phyloP scores from a whole-genome alignment of 768 basidiomycete genomes.

The Panaeolus cyanescens region DNA sequence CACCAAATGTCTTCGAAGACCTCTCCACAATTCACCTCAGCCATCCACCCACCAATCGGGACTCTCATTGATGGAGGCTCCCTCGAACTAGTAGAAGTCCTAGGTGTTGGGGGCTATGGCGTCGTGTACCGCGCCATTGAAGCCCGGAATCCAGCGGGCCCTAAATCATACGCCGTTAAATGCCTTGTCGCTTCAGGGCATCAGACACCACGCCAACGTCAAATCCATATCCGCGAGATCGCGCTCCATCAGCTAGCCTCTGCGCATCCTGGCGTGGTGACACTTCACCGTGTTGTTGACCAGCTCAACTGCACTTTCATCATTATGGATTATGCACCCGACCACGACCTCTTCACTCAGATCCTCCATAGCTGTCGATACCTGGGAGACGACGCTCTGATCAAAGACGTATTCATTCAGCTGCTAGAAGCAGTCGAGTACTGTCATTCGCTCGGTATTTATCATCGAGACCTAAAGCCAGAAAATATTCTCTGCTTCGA shows the following conservation, averaged over 20 bases:
- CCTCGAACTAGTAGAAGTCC: constrained; percentile 85
- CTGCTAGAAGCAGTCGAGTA: constrained; percentile 94
- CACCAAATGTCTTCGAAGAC: constrained; percentile 38
- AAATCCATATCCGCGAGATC: constrained; percentile 91
- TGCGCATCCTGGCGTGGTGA: constrained; percentile 84
- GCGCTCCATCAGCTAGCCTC: constrained; percentile 81
- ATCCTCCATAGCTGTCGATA: constrained; percentile 84
- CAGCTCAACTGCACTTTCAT: constrained; percentile 85
- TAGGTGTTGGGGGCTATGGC: constrained; percentile 95
- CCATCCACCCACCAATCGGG: constrained; percentile 65
- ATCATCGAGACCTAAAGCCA: constrained; percentile 97
- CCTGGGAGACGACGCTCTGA: constrained; percentile 84
- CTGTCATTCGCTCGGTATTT: constrained; percentile 91
- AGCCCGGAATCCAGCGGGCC: constrained; percentile 44
- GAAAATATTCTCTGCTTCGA: constrained; percentile 93
- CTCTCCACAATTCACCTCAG: constrained; percentile 38
- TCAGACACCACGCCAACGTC: constrained; percentile 62
- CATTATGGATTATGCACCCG: constrained; percentile 92
- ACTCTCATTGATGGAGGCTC: constrained; percentile 85
- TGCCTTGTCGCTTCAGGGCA: constrained; percentile 69
- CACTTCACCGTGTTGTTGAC: constrained; percentile 90
- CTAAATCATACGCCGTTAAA: constrained; percentile 86
- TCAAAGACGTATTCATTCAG: constrained; percentile 93
- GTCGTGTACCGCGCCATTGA: constrained; percentile 93
- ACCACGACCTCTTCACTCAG: constrained; percentile 96